Base-by-base conservation (phyloP, 148 eudicot species). In the Pouteria glomerata region DNA sequence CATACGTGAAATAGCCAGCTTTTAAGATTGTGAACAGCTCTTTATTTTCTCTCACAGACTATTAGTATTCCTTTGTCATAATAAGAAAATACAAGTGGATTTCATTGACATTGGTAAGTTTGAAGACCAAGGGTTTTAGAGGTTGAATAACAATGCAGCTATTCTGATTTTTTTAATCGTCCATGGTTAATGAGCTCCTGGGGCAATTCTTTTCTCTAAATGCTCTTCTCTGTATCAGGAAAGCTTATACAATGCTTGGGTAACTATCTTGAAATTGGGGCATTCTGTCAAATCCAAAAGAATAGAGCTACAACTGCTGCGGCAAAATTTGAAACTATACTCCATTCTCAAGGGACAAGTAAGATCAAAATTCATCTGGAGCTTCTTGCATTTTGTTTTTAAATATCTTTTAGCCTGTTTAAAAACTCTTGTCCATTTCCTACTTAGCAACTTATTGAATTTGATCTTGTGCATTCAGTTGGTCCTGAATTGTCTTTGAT, bases 181-280 rank as follows among this genome's bases (percentile, higher is more conserved):
- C 51, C 50, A 27, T n/a, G 26, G n/a, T n/a, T 39, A 3, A 63
- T 63, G 41, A 19, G 44, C n/a, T 62, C 2, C 27, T 67, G 78
- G 45, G 34, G 21, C 15, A 1, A 29, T 79, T 21, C 12, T 68
- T 62, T 39, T 66, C 73, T 77, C 73, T 77, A 55, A 74, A 70
- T 71, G n/a, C 29, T 68, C 37, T 76, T 78, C 37, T 61, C 56
- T 84, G 62, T 69, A 65, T 47, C 96, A 94, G 98, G 86, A 77
- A 83, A 89, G 77, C 69, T 88, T 94, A 27, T 91, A 82, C 67
- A 83, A 77, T 79, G 88, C 93, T 21, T 89, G 93, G 91, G 77
- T 69, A 78, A 71, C 84, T 39, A 94, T 75, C 19, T 78, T 87
- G 10, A 84, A 84, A 65, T 79, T 94, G 83, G 80, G 79, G 39